Evolutionary conservation across 148 eudicot genomes (phyloP).

Genomic region (Arbutus unedo): DNA sequence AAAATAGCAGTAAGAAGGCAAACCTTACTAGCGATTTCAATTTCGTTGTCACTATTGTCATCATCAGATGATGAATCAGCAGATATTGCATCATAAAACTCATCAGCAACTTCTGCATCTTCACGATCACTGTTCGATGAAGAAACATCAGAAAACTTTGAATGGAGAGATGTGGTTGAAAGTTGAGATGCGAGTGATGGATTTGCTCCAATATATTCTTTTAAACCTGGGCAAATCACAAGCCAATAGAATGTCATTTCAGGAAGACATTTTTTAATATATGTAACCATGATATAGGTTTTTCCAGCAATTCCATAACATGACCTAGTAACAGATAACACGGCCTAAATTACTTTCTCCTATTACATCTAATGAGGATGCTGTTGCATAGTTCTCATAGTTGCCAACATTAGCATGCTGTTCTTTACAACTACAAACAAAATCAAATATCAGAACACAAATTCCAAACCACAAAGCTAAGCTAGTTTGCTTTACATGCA

Average conservation of each 20-base stretch:
- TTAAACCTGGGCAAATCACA: conserved; percentile 57
- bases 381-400: background rate
- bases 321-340: background rate
- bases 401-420: background rate
- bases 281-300: background rate
- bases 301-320: background rate
- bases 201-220: conserved; percentile 84
- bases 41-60: conserved; percentile 50
- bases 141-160: conserved; percentile 45
- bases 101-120: conserved; percentile 51
- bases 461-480: background rate
- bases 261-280: background rate
- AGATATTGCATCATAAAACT: conserved; percentile 82
- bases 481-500: background rate
- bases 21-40: conserved; percentile 53
- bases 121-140: conserved; percentile 48
- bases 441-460: background rate
- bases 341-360: background rate
- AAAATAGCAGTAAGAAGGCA: conserved; percentile 16
- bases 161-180: conserved; percentile 31
- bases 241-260: background rate
- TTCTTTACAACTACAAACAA: background rate
- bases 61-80: conserved; percentile 58
- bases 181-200: conserved; percentile 44
- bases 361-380: background rate